Evolutionary conservation across 225 moss, liverwort and hornwort genomes (phyloP), one percentile per base, ranked within the genome.

Genomic region (Sphagnum tenellum): DNA sequence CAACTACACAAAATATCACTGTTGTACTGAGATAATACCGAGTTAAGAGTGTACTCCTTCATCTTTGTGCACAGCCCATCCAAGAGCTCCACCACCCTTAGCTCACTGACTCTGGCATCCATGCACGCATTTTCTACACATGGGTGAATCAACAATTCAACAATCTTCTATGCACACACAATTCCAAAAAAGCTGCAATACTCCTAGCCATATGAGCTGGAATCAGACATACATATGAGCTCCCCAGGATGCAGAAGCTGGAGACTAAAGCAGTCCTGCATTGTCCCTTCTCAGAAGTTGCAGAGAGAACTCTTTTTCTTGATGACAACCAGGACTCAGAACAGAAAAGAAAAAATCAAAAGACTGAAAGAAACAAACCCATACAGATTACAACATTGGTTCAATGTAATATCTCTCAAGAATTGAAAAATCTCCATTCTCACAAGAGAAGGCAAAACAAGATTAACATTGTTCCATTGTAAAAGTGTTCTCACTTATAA

Each of bases 1-100:
- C 29, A 29, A 29, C 29, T 29, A 29, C 29, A 29, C 29, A 29
- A 29, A 29, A 29, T 29, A 29, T 29, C 29, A 29, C 29, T 29
- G 29, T 29, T 29, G 56, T 12, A 9, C 7, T 29, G 63, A 62
- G 52, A 62, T 64, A 12, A n/a, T 81, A 78, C 74, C 78, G 66
- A 71, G 46, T 72, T 76, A 8, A 73, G 78, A 62, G 80, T 70
- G 60, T 84, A 84, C 8, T 78, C 76, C 73, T 89, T 91, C 80
- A 88, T 87, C 70, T 77, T 83, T 29, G 82, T 57, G 79, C 90
- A 94, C 12, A 94, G 91, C 67, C 83, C 91, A 60, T 94, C 88
- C 57, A 94, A 71, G 53, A 89, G 79, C 70, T 94, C 94, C 79
- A 91, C 85, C 70, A 86, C 86, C 74, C 84, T 86, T 75, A 91